phyloP scores from a whole-genome alignment of 345 rosid genomes.

The Euclidium syriacum region DNA sequence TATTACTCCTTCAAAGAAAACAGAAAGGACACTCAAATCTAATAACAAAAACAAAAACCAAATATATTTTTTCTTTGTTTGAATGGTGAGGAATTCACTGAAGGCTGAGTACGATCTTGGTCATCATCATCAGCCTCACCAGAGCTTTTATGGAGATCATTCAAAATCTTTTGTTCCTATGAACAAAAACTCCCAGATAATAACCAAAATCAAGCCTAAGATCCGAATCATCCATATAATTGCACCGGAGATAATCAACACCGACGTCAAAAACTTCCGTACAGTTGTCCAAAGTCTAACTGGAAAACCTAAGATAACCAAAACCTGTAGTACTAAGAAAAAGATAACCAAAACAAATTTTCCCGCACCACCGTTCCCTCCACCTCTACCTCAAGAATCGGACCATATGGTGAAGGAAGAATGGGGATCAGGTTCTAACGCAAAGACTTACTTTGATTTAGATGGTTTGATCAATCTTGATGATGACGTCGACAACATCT shows the following conservation, averaged over 20 bases:
- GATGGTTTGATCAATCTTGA: constrained; percentile 28
- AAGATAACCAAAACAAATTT: background rate
- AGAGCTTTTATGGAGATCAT: constrained; percentile 16
- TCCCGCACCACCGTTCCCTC: background rate
- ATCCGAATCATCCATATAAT: constrained; percentile 78
- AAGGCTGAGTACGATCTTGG: constrained; percentile 18
- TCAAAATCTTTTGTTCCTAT: constrained; percentile 30
- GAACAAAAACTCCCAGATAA: constrained; percentile 44
- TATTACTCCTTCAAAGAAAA: constrained; percentile 1
- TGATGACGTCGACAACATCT: constrained; percentile 20
- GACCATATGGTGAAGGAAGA: constrained; percentile 27
- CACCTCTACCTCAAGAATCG: constrained; percentile 2
- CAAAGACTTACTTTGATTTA: constrained; percentile 26
- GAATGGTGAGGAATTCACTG: constrained; percentile 25
- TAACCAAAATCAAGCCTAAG: constrained; percentile 66
- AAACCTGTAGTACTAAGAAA: constrained; percentile 17
- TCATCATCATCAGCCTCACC: constrained; percentile 15
- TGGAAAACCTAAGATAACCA: constrained; percentile 50
- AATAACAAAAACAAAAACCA: background rate
- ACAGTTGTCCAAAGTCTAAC: constrained; percentile 85
- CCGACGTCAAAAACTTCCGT: constrained; percentile 80
- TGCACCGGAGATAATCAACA: constrained; percentile 93
- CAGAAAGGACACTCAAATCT: constrained; percentile 1
- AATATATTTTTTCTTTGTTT: background rate
- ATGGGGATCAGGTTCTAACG: constrained; percentile 31